These are phyloP conservation scores for Malus hybrid DNA, from an alignment of 331 rosid genomes.

Conservation along the genomic window DNA sequence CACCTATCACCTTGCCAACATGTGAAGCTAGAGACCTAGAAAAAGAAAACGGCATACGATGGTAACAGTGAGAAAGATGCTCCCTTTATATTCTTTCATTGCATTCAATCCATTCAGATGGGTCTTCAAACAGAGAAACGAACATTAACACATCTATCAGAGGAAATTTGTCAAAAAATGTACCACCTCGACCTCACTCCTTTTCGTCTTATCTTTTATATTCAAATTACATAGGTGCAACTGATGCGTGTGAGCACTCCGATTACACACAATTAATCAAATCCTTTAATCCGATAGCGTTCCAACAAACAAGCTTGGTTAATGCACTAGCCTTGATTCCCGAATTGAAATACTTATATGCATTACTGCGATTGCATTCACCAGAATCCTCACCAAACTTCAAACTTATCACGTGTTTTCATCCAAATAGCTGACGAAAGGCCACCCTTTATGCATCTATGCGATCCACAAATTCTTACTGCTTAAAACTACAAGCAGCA, in stretches of 20 bases:
- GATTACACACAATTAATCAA: neutral
- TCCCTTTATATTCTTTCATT: neutral
- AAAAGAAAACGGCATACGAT: neutral
- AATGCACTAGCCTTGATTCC: no score
- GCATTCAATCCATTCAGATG: neutral
- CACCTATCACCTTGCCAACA: conserved; percentile 4
- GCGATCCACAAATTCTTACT: neutral
- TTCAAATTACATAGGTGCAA: neutral
- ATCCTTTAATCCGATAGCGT: no score
- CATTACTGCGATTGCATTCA: neutral
- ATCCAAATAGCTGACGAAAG: neutral
- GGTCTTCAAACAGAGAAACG: neutral
- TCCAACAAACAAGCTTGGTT: no score
- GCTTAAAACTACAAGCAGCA: neutral
- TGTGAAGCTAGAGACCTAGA: conserved; percentile 14
- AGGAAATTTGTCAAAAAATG: neutral
- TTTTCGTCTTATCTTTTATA: neutral
- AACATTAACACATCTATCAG: neutral
- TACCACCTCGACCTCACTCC: neutral
- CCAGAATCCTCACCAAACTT: neutral
- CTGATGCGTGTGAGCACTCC: neutral
- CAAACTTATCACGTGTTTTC: neutral
- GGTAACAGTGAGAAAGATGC: neutral
- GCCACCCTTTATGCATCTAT: neutral
- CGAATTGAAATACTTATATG: neutral